A percentile compares a stretch with the other conserved stretches of the same genome.
phyloP scores from a whole-genome alignment of 148 eudicot genomes.

The Pouteria glomerata region DNA sequence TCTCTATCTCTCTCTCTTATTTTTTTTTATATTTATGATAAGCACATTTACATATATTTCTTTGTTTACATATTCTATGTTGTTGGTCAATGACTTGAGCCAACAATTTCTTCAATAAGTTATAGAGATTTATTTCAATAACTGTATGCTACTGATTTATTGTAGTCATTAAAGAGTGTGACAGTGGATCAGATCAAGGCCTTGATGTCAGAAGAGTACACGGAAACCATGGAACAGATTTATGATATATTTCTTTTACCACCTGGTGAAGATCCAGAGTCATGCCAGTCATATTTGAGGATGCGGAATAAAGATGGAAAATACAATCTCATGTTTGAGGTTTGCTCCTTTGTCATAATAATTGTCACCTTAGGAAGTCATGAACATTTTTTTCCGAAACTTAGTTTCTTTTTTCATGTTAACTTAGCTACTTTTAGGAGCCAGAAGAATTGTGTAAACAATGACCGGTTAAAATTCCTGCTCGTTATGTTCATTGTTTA shows the following conservation, averaged over 20 bases:
- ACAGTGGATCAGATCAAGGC: slow-evolving; percentile 62
- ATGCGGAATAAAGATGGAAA: slow-evolving; percentile 97
- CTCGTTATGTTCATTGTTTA: not conserved
- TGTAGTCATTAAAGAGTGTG: slow-evolving; percentile 63
- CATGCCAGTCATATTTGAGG: slow-evolving; percentile 92
- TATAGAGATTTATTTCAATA: not conserved
- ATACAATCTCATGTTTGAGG: slow-evolving; percentile 99
- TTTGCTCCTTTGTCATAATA: slow-evolving; percentile 21
- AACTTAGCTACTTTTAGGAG: not conserved
- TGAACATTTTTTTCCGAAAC: not conserved
- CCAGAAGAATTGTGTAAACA: not conserved
- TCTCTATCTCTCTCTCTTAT: not conserved
- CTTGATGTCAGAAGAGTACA: slow-evolving; percentile 43
- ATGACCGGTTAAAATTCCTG: not conserved
- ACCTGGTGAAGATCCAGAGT: slow-evolving; percentile 98
- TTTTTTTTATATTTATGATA: not conserved
- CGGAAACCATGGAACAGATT: slow-evolving; percentile 63
- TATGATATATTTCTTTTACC: slow-evolving; percentile 94
- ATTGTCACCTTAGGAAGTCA: not conserved
- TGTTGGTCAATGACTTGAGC: not conserved
- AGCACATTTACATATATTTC: not conserved
- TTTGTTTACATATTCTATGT: not conserved
- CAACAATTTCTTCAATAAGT: not conserved
- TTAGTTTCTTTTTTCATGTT: not conserved
- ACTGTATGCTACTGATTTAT: slow-evolving; percentile 9